phyloP scores from a whole-genome alignment of 176 grass and related monocot species.

The Dactylis glomerata region DNA sequence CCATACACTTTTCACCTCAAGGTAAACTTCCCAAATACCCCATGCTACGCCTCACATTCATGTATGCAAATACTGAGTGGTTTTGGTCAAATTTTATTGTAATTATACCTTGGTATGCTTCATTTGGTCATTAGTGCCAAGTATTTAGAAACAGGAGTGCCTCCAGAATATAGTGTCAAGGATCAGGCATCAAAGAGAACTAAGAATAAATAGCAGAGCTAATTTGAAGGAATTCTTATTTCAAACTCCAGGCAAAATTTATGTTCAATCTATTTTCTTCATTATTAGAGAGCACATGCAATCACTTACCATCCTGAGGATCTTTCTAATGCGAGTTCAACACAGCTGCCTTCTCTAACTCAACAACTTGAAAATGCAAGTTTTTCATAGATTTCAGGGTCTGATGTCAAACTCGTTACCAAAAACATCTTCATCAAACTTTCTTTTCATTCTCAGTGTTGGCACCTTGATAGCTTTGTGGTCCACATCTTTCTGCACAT shows the following conservation, averaged over 20 bases:
- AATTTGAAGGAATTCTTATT: background rate
- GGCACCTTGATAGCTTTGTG: conserved; percentile 50
- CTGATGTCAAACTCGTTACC: conserved; percentile 29
- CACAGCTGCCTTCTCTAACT: conserved; percentile 35
- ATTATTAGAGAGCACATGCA: background rate
- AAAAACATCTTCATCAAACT: conserved; percentile 31
- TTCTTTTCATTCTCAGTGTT: conserved; percentile 67
- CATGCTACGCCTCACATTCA: background rate
- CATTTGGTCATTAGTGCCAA: background rate
- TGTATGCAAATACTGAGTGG: background rate
- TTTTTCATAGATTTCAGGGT: conserved; percentile 36
- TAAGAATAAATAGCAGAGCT: background rate
- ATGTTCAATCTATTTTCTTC: background rate
- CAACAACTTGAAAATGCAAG: conserved; percentile 27
- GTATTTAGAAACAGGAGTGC: background rate
- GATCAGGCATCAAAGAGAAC: conserved; percentile 12
- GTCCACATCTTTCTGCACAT: background rate
- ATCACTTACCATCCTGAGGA: conserved; percentile 43
- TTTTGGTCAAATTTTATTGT: background rate
- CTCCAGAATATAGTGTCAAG: background rate
- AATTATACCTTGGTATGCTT: background rate
- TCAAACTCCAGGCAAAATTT: background rate
- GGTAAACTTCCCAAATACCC: background rate
- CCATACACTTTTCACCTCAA: background rate
- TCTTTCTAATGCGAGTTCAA: conserved; percentile 30